Conservation (phyloP, 768 basidiomycete genomes). For the Auriscalpium microsporum region DNA sequence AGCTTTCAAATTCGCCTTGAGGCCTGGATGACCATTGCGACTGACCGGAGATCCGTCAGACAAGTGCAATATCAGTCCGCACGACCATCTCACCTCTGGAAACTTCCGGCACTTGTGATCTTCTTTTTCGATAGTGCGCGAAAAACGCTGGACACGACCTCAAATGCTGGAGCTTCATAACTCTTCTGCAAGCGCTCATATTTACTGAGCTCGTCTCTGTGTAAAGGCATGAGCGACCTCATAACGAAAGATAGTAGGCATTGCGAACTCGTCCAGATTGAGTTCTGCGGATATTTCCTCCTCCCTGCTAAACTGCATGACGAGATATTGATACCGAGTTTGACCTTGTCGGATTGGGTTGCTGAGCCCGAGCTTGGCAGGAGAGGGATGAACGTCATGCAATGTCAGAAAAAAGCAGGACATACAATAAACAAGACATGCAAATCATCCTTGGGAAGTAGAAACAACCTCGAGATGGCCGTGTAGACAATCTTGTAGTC, state of each 20-base stretch:
- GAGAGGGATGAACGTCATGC: background rate
- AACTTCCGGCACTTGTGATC: slow-evolving; percentile 78
- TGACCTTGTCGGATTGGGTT: slow-evolving; percentile 97
- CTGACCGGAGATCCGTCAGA: slow-evolving; percentile 28
- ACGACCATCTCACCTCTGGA: slow-evolving; percentile 56
- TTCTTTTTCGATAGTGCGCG: slow-evolving; percentile 86
- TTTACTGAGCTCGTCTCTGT: slow-evolving; percentile 67
- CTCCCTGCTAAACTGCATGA: slow-evolving; percentile 96
- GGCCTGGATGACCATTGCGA: slow-evolving; percentile 84
- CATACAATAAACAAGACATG: slow-evolving; percentile 92
- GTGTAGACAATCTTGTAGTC: slow-evolving; percentile 95
- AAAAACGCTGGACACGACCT: slow-evolving; percentile 92
- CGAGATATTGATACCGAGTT: slow-evolving; percentile 94
- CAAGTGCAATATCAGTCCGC: too few relatives aligned
- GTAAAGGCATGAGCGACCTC: background rate
- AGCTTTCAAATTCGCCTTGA: slow-evolving; percentile 97
- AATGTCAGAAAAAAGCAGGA: slow-evolving; percentile 4
- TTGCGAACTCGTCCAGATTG: slow-evolving; percentile 80
- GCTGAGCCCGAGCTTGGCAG: slow-evolving; percentile 72
- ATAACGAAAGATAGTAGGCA: background rate
- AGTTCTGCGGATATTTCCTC: slow-evolving; percentile 95
- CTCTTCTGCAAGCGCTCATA: slow-evolving; percentile 84
- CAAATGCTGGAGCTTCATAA: slow-evolving; percentile 92
- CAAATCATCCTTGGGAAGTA: slow-evolving; percentile 93
- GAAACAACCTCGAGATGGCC: slow-evolving; percentile 81